A percentile compares a stretch with the other conserved stretches of the same genome.
Evolutionary conservation across 2,329 filamentous ascomycete species (phyloP).

Genomic region (Pseudogymnoascus sp.): DNA sequence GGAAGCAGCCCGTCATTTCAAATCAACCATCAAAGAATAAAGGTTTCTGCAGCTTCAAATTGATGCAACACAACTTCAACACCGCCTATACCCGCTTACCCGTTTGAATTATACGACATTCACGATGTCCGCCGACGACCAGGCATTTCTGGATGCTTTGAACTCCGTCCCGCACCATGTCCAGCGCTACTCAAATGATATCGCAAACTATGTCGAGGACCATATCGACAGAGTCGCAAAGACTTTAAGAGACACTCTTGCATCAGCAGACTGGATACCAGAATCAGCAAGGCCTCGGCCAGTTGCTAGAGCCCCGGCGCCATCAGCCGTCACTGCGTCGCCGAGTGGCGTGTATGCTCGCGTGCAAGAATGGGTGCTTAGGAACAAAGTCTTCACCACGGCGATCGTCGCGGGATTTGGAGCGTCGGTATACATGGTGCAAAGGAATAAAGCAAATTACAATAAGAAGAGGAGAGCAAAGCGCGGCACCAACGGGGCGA

Average conservation of each 20-base stretch:
- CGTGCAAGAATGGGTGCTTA: constrained; percentile 61
- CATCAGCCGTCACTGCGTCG: constrained; percentile 26
- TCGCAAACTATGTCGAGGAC: constrained; percentile 73
- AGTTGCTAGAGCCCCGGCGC: neutral
- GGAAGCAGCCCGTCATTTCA: constrained; percentile 5
- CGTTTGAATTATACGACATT: neutral
- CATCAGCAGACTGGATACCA: constrained; percentile 64
- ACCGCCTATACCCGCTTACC: neutral
- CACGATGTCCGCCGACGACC: constrained; percentile 70
- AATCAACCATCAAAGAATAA: neutral
- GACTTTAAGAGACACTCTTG: constrained; percentile 59
- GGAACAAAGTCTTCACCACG: constrained; percentile 66
- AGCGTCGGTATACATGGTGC: constrained; percentile 45
- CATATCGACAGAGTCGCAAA: constrained; percentile 71
- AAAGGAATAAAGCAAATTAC: constrained; percentile 48
- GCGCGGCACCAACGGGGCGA: constrained; percentile 71
- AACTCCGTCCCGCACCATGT: constrained; percentile 57
- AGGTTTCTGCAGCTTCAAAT: neutral
- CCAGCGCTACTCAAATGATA: constrained; percentile 58
- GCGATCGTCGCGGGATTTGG: constrained; percentile 63
- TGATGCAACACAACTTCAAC: neutral
- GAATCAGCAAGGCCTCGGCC: constrained; percentile 54
- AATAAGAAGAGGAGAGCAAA: constrained; percentile 64
- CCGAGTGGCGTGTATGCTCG: constrained; percentile 39
- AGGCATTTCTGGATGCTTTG: constrained; percentile 70